Base-by-base conservation (phyloP, 192 early-diverging fungal genomes). In the Mortierella alpina region DNA sequence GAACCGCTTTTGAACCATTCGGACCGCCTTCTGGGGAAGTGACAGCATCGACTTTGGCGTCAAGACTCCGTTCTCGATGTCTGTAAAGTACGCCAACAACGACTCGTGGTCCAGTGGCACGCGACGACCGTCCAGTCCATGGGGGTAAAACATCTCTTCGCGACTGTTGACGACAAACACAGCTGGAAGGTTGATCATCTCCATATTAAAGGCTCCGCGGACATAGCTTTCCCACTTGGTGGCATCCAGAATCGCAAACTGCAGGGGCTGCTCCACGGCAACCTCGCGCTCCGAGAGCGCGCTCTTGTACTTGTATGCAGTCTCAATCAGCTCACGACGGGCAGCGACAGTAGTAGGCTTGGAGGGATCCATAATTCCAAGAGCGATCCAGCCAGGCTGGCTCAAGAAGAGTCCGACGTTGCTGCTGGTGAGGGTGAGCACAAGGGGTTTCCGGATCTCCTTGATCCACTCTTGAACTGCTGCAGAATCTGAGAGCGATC, bases 331-430 rank as follows among this genome's bases (percentile, higher is more conserved):
- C 11, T 67, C 51, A 22, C 42, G 58, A 41, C 74, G 72, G 7
- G 74, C 69, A 2, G 51, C 42, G 50, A 12, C 47, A 40, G 66
- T 68, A 1, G 49, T 46, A 11, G 56, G 57, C 23, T 75, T 71
- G 41, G 70, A 81, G 12, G 86, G 82, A 61, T 91, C 87, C 12
- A 95, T 72, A 6, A 95, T 61, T 13, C 83, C 88, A 49, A 97
- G 77, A 0, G 91, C 90, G 4, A 95, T 75, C 62, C 90, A 83
- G 60, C 88, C 86, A 41, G 86, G 75, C 58, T 90, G 82, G 41
- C 89, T 86, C 63, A 96, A 86, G 78, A 95, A 85, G 6, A 86
- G 84, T 44, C 94, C 90, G 10, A 91, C 85, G 67, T 94, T 95
- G 42, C 86, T 77, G 52, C 86, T 75, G 10, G 82, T 85, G 17